Base-by-base conservation (phyloP, 2,329 filamentous ascomycete genomes). In the Clathrospora elynae region DNA sequence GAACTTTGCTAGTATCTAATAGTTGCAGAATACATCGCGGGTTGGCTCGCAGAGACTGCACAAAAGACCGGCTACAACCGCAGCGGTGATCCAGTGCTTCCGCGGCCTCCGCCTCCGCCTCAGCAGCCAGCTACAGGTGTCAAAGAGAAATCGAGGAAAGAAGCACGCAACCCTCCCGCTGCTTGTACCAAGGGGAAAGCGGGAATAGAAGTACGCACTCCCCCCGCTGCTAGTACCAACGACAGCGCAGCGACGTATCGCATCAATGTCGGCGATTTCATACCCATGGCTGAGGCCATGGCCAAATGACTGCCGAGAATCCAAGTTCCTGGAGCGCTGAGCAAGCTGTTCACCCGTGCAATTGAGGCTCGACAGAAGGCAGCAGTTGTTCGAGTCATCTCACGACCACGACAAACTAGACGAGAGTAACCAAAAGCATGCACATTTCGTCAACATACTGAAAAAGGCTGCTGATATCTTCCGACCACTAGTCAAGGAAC, bases 211-310 rank as follows among this genome's bases (percentile, higher is more conserved):
- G 26, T 14, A 12, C 26, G 16, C 13, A 16, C 13, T 14, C 13
- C 26, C 16, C 13, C 26, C 16, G 26, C 26, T 16, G 26, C 26
- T 10, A 14, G 13, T 14, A 14, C 26, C 13, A 30, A 30, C 8
- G 16, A 12, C 12, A 8, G 13, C 4, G 26, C 26, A 14, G 26
- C 13, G 13, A 30, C 26, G 13, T 30, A 30, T 30, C 26, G 26
- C 26, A 30, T 30, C 13, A 30, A 30, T 30, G 26, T 30, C 11
- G 26, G 26, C 3, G 26, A 30, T 12, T 30, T 30, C 16, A 14
- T 30, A 14, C 26, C 26, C 26, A 30, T 30, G 26, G 26, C 26
- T 10, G 26, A 30, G 16, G 26, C 26, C 26, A 30, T 30, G 10
- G 26, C 26, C 13, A 14, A 30, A 14, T 14, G 16, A 30, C 13